Evolutionary conservation across 2,329 filamentous ascomycete species (phyloP), one percentile per base, ranked within the genome.

Genomic region (Camptophora hylomeconis): DNA sequence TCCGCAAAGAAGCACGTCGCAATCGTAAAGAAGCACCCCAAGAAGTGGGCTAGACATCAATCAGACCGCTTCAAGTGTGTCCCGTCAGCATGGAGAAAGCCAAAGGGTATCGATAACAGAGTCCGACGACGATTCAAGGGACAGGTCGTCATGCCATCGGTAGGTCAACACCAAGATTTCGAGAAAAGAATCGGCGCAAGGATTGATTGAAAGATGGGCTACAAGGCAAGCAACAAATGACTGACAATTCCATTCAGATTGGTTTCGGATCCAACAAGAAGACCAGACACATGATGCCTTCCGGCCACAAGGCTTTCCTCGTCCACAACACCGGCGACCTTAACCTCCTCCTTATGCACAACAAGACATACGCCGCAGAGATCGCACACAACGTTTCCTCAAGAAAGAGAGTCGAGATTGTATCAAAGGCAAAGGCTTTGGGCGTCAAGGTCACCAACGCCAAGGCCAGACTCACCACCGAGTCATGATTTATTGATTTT

Each of bases 1-100:
- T 75, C 86, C 79, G 81, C 87, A 67, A 92, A 92, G 81, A 92
- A 92, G 75, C 89, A 95, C 69, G 76, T 95, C 61, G 79, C 86
- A 58, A 98, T 98, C 75, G 82, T 98, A 60, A 98, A 98, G 83
- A 98, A 98, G 84, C 84, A 84, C 75, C 84, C 80, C 58, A 83
- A 86, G 75, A 74, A 71, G 69, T 98, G 95, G 80, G 76, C 75
- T 67, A 81, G 89, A 62, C 89, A 98, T 71, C 89, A 98, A 77
- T 81, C 74, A 65, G 89, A 95, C 67, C 78, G 78, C 61, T 98
- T 92, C 73, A 93, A 77, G 70, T 78, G 89, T 60, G 77, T 95
- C 50, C 77, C 72, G 58, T 61, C 80, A 49, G 78, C 74, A 73
- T 98, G 89, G 89, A 80, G 89, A 69, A 98, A 95, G 75, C 89